Percentiles rank a stretch among this genome's conserved stretches.
These are phyloP conservation scores for Gryganskiella cystojenkinii DNA, from an alignment of 192 early-diverging fungal genomes.

Conservation along the genomic window DNA sequence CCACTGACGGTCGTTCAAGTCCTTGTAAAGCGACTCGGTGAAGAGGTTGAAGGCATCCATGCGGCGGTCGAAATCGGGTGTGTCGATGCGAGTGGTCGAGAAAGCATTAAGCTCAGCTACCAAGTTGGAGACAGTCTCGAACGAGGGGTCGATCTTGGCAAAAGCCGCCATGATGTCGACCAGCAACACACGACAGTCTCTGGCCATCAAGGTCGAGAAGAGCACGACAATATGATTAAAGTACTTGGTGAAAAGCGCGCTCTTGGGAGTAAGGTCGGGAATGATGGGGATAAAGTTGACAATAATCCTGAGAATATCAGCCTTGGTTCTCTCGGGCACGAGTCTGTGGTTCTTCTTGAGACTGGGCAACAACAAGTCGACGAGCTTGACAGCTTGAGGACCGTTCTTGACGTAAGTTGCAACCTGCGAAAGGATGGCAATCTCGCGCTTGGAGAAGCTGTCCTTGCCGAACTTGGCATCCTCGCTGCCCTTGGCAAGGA, in stretches of 20 bases:
- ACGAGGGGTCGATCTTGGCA: constrained; percentile 65
- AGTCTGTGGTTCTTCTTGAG: constrained; percentile 73
- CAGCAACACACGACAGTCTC: constrained; percentile 73
- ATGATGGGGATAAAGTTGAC: constrained; percentile 83
- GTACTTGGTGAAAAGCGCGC: constrained; percentile 65
- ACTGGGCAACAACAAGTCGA: constrained; percentile 87
- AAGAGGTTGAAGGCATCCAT: constrained; percentile 82
- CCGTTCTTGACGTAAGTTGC: constrained; percentile 78
- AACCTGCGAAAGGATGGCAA: constrained; percentile 82
- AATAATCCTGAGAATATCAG: constrained; percentile 86
- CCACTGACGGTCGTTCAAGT: constrained; percentile 82
- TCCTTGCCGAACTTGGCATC: constrained; percentile 63
- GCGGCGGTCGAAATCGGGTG: constrained; percentile 87
- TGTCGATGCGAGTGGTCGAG: constrained; percentile 78
- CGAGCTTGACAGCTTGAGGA: constrained; percentile 71
- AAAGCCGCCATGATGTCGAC: constrained; percentile 71
- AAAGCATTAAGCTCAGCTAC: constrained; percentile 85
- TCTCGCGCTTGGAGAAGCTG: constrained; percentile 71
- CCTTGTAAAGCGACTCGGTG: constrained; percentile 73
- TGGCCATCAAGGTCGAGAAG: constrained; percentile 73
- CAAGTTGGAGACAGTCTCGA: constrained; percentile 63
- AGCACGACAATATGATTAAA: constrained; percentile 73
- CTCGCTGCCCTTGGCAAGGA: constrained; percentile 56
- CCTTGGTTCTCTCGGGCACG: constrained; percentile 86
- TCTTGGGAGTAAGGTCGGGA: constrained; percentile 55